Conservation (phyloP, 257 asterid genomes). For the Capsicum rhomboideum region DNA sequence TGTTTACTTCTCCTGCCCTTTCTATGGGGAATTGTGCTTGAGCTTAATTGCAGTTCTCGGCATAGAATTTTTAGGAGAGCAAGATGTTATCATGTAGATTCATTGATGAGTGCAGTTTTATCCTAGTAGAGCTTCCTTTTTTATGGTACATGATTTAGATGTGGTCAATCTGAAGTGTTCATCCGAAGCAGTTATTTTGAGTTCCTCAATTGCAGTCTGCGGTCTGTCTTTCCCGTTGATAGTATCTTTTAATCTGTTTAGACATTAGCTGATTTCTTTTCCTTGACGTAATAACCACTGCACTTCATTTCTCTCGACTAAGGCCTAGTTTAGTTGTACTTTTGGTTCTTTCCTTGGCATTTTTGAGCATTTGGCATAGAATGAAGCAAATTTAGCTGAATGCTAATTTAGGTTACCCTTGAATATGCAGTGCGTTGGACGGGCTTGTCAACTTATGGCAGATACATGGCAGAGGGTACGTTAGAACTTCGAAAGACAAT, state of each 20-base stretch:
- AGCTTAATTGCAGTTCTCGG: not conserved
- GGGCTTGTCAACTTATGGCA: conserved; percentile 90
- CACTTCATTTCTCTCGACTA: not conserved
- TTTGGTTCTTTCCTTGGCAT: not conserved
- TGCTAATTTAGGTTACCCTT: not conserved
- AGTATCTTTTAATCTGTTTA: not conserved
- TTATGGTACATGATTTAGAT: not conserved
- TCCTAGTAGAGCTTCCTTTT: not conserved
- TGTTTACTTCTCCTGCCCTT: not conserved
- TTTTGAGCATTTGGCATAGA: not conserved
- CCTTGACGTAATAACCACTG: not conserved
- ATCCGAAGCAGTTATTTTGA: not conserved
- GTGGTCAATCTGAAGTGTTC: not conserved
- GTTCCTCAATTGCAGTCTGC: not conserved
- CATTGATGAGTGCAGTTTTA: not conserved
- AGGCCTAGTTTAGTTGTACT: not conserved
- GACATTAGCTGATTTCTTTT: not conserved
- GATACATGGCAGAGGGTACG: conserved; percentile 72
- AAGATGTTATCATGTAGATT: not conserved
- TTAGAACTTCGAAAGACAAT: not conserved
- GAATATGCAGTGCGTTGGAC: conserved; percentile 76
- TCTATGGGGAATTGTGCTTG: not conserved
- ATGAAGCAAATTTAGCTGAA: not conserved
- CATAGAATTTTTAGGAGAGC: not conserved
- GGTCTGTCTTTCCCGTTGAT: not conserved